These are phyloP conservation scores for Silene uniflora DNA, from an alignment of 148 eudicot species.

Conservation along the genomic window DNA sequence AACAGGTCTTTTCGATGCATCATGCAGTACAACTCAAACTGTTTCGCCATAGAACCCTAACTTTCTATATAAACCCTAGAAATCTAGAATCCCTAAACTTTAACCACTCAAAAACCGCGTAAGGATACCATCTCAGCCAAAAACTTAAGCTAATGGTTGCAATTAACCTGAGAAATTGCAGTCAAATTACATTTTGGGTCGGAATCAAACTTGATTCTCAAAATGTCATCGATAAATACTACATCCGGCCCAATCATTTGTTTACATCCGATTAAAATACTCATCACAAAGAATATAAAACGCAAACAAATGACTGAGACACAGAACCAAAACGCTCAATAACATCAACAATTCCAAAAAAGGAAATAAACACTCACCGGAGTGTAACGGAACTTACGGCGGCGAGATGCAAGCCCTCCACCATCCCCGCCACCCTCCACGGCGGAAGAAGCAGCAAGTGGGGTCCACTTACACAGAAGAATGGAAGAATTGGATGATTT, in stretches of 20 bases:
- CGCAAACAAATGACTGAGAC: too few species aligned
- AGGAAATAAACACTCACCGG: constrained; percentile 38
- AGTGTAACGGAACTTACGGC: constrained; percentile 56
- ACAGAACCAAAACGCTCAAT: too few species aligned
- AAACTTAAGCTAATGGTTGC: background rate
- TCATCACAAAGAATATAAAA: too few species aligned
- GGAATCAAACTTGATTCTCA: too few species aligned
- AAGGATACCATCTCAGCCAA: background rate
- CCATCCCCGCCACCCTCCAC: constrained; percentile 11
- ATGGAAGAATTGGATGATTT: constrained; percentile 16
- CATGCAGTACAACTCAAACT: background rate
- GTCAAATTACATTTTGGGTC: too few species aligned
- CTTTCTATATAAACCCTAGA: background rate
- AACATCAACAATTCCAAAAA: background rate
- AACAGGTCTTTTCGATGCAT: background rate
- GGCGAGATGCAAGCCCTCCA: constrained; percentile 17
- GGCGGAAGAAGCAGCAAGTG: constrained; percentile 33
- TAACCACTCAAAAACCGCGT: background rate
- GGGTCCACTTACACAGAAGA: constrained; percentile 65
- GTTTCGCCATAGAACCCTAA: background rate
- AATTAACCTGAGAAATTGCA: background rate
- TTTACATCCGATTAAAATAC: too few species aligned
- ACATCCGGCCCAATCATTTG: too few species aligned
- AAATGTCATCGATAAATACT: too few species aligned
- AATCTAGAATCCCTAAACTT: background rate